These are phyloP conservation scores for Nitzschia putrida DNA, from an alignment of 108 stramenopile genomes.

Conservation along the genomic window DNA sequence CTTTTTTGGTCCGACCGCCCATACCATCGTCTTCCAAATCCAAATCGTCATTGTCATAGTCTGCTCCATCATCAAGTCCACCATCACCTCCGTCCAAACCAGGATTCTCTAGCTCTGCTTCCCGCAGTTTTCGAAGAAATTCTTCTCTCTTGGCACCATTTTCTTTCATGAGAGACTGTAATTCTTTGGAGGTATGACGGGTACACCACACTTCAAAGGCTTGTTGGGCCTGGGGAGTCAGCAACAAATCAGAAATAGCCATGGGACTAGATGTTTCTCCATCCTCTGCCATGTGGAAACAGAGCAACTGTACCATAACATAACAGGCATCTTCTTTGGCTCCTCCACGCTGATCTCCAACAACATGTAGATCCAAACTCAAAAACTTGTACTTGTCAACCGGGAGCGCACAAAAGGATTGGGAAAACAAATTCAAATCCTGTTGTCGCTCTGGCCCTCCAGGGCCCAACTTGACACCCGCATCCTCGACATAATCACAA, in stretches of 20 bases:
- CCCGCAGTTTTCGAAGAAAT: conserved; percentile 15
- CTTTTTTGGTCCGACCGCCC: conserved; percentile 30
- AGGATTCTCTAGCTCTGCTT: conserved; percentile 18
- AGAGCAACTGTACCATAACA: conserved; percentile 67
- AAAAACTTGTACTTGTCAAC: conserved; percentile 57
- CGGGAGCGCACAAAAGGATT: conserved; percentile 61
- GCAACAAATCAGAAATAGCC: conserved; percentile 58
- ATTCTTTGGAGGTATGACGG: conserved; percentile 48
- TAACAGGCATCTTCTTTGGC: conserved; percentile 79
- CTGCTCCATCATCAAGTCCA: conserved; percentile 12
- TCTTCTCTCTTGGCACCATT: conserved; percentile 47
- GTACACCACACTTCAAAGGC: conserved; percentile 76
- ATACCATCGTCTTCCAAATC: conserved; percentile 35
- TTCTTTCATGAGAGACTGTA: conserved; percentile 54
- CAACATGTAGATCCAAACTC: conserved; percentile 70
- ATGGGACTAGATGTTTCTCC: conserved; percentile 61
- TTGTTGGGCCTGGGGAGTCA: conserved; percentile 43
- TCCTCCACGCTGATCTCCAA: conserved; percentile 61
- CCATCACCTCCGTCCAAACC: conserved; percentile 33
- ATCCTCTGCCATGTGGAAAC: conserved; percentile 70
- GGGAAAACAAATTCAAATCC: conserved; percentile 64
- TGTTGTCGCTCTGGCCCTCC: conserved; percentile 1
- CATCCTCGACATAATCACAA: conserved; percentile 67
- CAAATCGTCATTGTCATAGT: conserved; percentile 29
- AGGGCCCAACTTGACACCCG: neutral